Base-by-base conservation (phyloP, 345 rosid genomes). In the Pistacia integerrima region DNA sequence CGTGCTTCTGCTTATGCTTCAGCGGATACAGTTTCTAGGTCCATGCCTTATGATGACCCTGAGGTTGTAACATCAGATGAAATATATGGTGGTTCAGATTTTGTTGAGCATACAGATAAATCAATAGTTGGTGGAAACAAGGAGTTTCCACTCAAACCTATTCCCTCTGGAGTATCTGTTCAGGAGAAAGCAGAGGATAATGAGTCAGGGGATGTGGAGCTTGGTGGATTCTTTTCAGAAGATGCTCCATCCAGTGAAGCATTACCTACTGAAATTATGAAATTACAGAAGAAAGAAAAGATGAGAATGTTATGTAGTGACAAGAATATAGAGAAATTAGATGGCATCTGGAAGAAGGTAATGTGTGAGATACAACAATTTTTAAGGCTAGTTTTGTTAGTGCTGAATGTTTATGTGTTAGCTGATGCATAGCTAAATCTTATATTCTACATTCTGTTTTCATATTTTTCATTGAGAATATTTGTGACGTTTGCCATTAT, bases 291-390 rank as follows among this genome's bases (percentile, higher is more conserved):
- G 84, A 85, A 87, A 80, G 95, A 90, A 83, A 90, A 79, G 82
- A 74, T 87, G 83, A 93, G 83, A 81, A 89, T 85, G 81, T 77
- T 89, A 72, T 67, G 80, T 68, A 87, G 85, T 77, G 95, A 84
- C 85, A 87, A 90, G 82, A 86, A 88, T 84, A 73, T 91, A 49
- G 87, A 73, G 82, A 92, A 89, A 88, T 82, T 92, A 81, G 89
- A 90, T 25, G 97, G 98, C 60, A 87, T 94, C 74, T 94, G 98
- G 98, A 94, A 88, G 85, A 91, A 94, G 98, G 98, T 94, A 83
- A 71, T 79, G 46, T 58, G 57, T 69, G 64, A 61, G 44, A 25
- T 73, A 22, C 18, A 17, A 54, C 70, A 59, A 46, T 79, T 82
- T 48, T 49, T 60, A 78, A 48, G 72, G 38, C 61, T 67, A 68